Evolutionary conservation across 805 yeast species (phyloP).

Genomic region (Starmera amethionina): DNA sequence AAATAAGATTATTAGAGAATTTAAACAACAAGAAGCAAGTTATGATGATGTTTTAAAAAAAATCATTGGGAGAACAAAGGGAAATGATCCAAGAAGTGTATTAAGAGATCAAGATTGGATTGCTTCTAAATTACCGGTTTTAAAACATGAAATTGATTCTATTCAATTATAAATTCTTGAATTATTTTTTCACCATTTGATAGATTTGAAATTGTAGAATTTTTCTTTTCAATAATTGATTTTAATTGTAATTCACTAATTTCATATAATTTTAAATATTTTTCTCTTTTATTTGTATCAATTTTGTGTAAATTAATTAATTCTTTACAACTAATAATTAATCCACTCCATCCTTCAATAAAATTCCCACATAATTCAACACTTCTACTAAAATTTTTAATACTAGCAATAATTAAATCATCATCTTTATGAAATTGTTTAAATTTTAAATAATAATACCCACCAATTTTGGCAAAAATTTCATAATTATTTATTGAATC

Average conservation of each 20-base stretch:
- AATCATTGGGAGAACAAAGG: too few relatives aligned
- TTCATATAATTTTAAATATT: slow-evolving; percentile 21
- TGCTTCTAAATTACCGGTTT: slow-evolving; percentile 43
- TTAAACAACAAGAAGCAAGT: slow-evolving; percentile 54
- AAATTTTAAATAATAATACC: slow-evolving; percentile 21
- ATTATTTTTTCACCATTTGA: slow-evolving; percentile 10
- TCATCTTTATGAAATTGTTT: slow-evolving; percentile 2
- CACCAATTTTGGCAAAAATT: slow-evolving; percentile 56
- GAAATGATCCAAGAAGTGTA: slow-evolving; percentile 61
- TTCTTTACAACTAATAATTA: slow-evolving; percentile 29
- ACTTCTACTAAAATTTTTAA: slow-evolving; percentile 51
- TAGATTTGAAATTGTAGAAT: slow-evolving; percentile 12
- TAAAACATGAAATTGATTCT: slow-evolving; percentile 13
- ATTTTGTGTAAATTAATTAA: slow-evolving; percentile 9
- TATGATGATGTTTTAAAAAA: slow-evolving; percentile 36
- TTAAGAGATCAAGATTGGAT: slow-evolving; percentile 88
- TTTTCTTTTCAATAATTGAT: slow-evolving; percentile 21
- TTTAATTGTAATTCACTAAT: slow-evolving; percentile 28
- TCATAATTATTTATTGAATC: slow-evolving; percentile 58
- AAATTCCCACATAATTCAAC: slow-evolving; percentile 69
- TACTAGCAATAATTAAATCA: slow-evolving; percentile 7
- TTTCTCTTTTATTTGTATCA: slow-evolving; percentile 15
- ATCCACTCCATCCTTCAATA: slow-evolving; percentile 67
- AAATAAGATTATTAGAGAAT: slow-evolving; percentile 61
- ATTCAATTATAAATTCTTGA: slow-evolving; percentile 1